phyloP scores from a whole-genome alignment of 306 rosid genomes.

The Pterocarpus macrocarpus region DNA sequence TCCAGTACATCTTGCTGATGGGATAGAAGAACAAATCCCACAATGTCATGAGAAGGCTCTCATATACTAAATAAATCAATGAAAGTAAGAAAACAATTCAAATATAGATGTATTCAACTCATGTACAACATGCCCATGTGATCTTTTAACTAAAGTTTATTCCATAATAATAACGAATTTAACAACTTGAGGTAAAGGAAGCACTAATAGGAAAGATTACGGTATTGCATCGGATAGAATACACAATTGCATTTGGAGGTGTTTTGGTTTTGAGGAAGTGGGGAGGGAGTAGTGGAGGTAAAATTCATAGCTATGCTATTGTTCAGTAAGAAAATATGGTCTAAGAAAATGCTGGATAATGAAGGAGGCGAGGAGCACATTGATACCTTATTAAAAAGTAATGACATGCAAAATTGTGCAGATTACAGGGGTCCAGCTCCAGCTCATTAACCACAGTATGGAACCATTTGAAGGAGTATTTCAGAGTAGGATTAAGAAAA shows the following conservation, averaged over 20 bases:
- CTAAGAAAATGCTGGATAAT: not conserved
- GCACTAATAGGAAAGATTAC: not conserved
- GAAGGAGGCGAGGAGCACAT: not conserved
- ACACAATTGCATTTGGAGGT: not conserved
- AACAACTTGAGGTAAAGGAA: not conserved
- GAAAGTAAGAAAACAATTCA: conserved; percentile 8
- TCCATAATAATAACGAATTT: not conserved
- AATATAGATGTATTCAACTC: not conserved
- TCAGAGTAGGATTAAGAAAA: not conserved
- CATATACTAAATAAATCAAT: conserved; percentile 4
- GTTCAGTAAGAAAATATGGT: not conserved
- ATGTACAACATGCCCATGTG: not conserved
- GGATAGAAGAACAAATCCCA: conserved; percentile 44
- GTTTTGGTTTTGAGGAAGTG: not conserved
- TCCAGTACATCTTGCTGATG: conserved; percentile 87
- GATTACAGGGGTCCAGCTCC: not conserved
- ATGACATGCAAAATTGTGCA: not conserved
- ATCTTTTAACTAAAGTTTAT: not conserved
- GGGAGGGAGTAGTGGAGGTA: not conserved
- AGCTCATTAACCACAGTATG: not conserved
- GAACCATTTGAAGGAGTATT: not conserved
- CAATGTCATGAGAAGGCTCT: conserved; percentile 42
- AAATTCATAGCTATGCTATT: not conserved
- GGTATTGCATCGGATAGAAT: not conserved
- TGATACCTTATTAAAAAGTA: not conserved